These are phyloP conservation scores for Effrenium voratum DNA, from an alignment of 73 alveolate genomes.

Conservation along the genomic window DNA sequence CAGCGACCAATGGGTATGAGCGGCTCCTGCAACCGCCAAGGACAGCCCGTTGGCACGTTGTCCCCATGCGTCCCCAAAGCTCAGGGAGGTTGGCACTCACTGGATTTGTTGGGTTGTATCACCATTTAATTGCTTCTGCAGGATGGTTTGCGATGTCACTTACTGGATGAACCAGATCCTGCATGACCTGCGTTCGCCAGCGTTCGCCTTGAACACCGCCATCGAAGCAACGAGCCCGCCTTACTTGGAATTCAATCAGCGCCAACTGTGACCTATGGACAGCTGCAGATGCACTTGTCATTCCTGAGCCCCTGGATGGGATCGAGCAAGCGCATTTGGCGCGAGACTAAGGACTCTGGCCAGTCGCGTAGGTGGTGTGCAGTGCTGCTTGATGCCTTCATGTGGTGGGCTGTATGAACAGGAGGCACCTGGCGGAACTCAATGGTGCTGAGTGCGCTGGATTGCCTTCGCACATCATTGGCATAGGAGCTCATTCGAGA, in stretches of 20 bases:
- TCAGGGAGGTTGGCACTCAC: background rate
- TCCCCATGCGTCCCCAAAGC: background rate
- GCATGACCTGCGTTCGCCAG: conserved; percentile 11
- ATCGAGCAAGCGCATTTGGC: background rate
- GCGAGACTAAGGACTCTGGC: conserved; percentile 49
- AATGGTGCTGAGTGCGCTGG: background rate
- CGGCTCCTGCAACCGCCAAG: conserved; percentile 66
- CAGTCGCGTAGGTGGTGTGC: conserved; percentile 91
- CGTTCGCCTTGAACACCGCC: conserved; percentile 80
- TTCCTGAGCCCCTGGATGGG: background rate
- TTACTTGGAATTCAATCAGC: background rate
- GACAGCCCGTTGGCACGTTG: background rate
- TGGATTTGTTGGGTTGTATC: background rate
- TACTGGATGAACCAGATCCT: conserved; percentile 89
- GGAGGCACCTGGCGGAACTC: background rate
- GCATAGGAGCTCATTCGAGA: conserved; percentile 81
- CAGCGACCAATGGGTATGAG: conserved; percentile 81
- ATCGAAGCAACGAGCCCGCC: conserved; percentile 76
- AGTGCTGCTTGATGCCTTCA: conserved; percentile 56
- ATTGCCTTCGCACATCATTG: background rate
- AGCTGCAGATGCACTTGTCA: too few relatives aligned
- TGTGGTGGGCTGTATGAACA: conserved; percentile 89
- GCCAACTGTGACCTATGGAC: background rate
- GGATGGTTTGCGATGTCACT: conserved; percentile 91
- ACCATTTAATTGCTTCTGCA: background rate